Evolutionary conservation across 2,329 filamentous ascomycete species (phyloP).

Genomic region (Pseudogymnoascus destructans): DNA sequence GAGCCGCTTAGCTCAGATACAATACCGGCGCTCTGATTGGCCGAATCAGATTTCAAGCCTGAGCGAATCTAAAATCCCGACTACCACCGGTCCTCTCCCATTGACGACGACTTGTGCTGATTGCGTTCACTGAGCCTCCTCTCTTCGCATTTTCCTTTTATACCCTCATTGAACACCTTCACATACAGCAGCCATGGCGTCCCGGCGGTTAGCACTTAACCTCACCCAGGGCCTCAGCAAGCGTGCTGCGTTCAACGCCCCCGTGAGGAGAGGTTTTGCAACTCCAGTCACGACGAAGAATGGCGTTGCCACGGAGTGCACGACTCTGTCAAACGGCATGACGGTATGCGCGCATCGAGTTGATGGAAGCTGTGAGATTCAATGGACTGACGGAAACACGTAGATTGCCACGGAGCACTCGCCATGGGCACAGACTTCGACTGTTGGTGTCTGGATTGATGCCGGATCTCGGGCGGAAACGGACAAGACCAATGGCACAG

Average conservation of each 20-base stretch:
- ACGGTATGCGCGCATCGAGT: constrained; percentile 46
- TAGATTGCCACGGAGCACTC: constrained; percentile 97
- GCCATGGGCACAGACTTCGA: constrained; percentile 95
- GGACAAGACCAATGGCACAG: constrained; percentile 95
- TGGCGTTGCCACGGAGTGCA: constrained; percentile 81
- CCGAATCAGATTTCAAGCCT: constrained; percentile 15
- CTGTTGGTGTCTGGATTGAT: constrained; percentile 98
- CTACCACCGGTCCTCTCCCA: constrained; percentile 9
- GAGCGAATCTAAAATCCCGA: constrained; percentile 12
- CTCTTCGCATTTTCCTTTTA: constrained; percentile 11
- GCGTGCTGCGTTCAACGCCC: constrained; percentile 69
- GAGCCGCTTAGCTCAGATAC: constrained; percentile 2
- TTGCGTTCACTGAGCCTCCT: constrained; percentile 10
- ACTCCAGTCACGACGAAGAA: constrained; percentile 55
- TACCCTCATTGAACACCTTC: constrained; percentile 13
- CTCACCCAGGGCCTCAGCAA: constrained; percentile 80
- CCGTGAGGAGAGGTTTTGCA: constrained; percentile 76
- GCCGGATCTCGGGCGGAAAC: constrained; percentile 97
- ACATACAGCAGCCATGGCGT: constrained; percentile 55
- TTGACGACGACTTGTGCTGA: constrained; percentile 10
- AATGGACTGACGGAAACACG: constrained; percentile 31
- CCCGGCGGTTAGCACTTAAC: constrained; percentile 91
- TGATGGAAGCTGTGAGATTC: constrained; percentile 17
- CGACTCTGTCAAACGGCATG: constrained; percentile 92
- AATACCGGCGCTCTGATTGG: constrained; percentile 13